Base-by-base conservation (phyloP, 768 basidiomycete species). In the Boletus speciosus region DNA sequence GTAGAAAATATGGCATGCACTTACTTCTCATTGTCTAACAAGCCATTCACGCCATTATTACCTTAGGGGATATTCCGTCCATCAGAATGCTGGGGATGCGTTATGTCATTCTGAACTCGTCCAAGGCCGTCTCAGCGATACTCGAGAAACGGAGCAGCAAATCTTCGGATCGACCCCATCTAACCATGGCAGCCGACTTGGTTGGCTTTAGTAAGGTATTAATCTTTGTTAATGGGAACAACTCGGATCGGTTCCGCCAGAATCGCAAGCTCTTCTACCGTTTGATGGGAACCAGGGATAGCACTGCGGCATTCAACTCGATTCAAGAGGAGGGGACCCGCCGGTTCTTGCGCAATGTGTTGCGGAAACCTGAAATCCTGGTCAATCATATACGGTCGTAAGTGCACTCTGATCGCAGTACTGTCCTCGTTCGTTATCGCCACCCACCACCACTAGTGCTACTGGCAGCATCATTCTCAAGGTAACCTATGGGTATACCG, bases 141-240 rank as follows among this genome's bases (percentile, higher is more conserved):
- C 68, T 85, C 27, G 81, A 83, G 41, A 81, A 75, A 60, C 74
- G 79, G 45, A 76, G 81, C 50, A 62, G 74, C 16, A 78, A 80
- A 45, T 82, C 81, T 59, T 81, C 81, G 14, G 35, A 66, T 31
- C 56, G 66, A 47, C 59, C 59, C 6, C 42, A 39, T 29, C 11
- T 57, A 10, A 55, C 55, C 19, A 61, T 67, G 66, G 56, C 52
- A n/a, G 5, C 27, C 11, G 66, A 67, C 10, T 40, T 67, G 38
- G 55, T 58, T 74, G 62, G 62, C 1, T 46, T 49, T 37, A 3
- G 9, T 1, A 43, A 57, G 19, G 19, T 19, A 8, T 40, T 10
- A 8, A 25, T 62, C 9, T 68, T 64, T 8, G n/a, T 35, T 0
- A 25, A 58, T 25, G 38, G 57, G 35, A 45, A 38, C 9, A 19